A percentile compares a stretch with the other conserved stretches of the same genome.
Evolutionary conservation across 2,329 filamentous ascomycete species (phyloP).

Genomic region (Sporothrix curviconia): DNA sequence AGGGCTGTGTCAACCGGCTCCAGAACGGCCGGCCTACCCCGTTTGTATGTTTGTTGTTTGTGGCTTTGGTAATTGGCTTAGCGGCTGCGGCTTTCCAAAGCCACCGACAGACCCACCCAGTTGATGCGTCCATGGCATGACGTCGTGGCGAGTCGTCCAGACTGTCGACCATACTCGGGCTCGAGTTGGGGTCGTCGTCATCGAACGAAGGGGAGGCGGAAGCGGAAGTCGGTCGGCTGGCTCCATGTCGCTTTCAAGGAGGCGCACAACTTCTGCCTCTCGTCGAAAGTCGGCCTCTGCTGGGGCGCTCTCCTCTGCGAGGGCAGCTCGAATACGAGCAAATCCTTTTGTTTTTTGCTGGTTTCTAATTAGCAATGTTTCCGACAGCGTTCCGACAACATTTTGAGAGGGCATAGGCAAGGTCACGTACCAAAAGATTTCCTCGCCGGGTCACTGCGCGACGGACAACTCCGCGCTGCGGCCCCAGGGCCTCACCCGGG

Average conservation of each 20-base stretch:
- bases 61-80: no score
- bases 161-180: conserved; percentile 55
- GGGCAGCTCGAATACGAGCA: conserved; percentile 80
- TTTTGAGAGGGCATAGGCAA: not conserved
- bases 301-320: conserved; percentile 81
- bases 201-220: conserved; percentile 31
- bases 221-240: conserved; percentile 33
- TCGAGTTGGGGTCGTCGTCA: conserved; percentile 55
- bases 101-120: conserved; percentile 48
- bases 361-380: not conserved
- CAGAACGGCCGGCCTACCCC: conserved; percentile 67
- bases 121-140: conserved; percentile 50
- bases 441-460: conserved; percentile 78
- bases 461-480: conserved; percentile 69
- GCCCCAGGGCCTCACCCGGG: conserved; percentile 38
- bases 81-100: conserved; percentile 64
- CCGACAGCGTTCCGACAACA: not conserved
- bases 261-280: conserved; percentile 91
- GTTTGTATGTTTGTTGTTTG: conserved; percentile 57
- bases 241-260: conserved; percentile 78
- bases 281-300: conserved; percentile 82
- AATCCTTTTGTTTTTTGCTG: conserved; percentile 89
- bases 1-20: conserved; percentile 50
- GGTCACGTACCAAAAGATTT: conserved; percentile 67
- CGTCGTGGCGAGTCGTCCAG: conserved; percentile 64